phyloP scores from a whole-genome alignment of 129 eudicot species.

The Kitagawia praeruptora region DNA sequence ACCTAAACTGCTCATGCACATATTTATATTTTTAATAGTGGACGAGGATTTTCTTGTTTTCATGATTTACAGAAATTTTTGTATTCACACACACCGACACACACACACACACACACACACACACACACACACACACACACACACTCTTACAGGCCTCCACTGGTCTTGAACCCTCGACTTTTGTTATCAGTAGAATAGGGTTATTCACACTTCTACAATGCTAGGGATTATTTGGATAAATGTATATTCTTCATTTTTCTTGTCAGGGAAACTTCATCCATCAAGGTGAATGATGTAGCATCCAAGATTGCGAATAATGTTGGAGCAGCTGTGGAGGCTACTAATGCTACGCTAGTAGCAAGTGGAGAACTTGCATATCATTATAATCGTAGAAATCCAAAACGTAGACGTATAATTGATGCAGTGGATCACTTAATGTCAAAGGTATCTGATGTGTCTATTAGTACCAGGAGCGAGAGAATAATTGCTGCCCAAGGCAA shows the following conservation, averaged over 20 bases:
- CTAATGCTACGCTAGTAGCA: slow-evolving; percentile 56
- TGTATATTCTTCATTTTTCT: slow-evolving; percentile 3
- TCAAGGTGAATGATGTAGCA: slow-evolving; percentile 80
- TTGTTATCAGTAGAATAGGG: neutral
- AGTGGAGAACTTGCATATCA: slow-evolving; percentile 49
- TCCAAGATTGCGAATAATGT: slow-evolving; percentile 73
- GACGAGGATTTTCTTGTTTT: neutral
- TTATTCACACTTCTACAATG: neutral
- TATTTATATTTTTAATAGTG: neutral
- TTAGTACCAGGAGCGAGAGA: slow-evolving; percentile 28
- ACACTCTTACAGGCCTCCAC: neutral
- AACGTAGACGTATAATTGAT: slow-evolving; percentile 77
- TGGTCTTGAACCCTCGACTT: neutral
- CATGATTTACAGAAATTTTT: neutral
- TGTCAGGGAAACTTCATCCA: slow-evolving; percentile 82
- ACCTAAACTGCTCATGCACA: neutral
- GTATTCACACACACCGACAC: neutral
- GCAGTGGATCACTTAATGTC: slow-evolving; percentile 34
- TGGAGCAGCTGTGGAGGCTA: slow-evolving; percentile 89
- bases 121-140: neutral
- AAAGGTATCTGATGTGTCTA: slow-evolving; percentile 32
- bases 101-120: neutral
- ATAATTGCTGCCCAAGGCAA: slow-evolving; percentile 33
- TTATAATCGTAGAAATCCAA: slow-evolving; percentile 76
- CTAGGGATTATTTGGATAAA: neutral